Percentiles rank a stretch among this genome's conserved stretches.
These are phyloP conservation scores for Backusella australiensis DNA, from an alignment of 192 early-diverging fungal species.

Conservation along the genomic window DNA sequence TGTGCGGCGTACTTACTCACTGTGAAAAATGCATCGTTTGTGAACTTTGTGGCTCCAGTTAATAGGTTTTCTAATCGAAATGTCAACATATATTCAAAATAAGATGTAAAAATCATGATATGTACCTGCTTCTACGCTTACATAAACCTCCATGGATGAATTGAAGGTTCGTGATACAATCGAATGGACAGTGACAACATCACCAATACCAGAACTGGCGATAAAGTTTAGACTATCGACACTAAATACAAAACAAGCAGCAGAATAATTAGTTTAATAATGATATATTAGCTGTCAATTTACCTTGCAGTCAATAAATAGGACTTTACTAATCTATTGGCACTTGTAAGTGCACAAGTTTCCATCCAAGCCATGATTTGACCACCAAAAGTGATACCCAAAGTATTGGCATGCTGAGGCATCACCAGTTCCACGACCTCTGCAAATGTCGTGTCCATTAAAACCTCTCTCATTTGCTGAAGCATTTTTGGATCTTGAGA, in stretches of 20 bases:
- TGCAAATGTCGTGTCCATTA: conserved; percentile 48
- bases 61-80: conserved; percentile 43
- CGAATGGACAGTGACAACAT: conserved; percentile 52
- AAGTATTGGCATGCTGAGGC: conserved; percentile 70
- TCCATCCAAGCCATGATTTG: conserved; percentile 78
- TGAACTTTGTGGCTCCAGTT: conserved; percentile 54
- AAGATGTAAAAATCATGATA: not conserved
- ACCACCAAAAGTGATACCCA: conserved; percentile 69
- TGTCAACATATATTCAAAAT: not conserved
- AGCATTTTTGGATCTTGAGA: conserved; percentile 26
- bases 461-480: conserved; percentile 19
- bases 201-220: conserved; percentile 49
- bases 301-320: conserved; percentile 61
- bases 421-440: conserved; percentile 67
- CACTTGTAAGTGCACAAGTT: conserved; percentile 56
- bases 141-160: conserved; percentile 57
- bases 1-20: conserved; percentile 35
- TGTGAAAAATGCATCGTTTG: conserved; percentile 60
- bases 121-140: conserved; percentile 49
- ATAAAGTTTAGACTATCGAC: conserved; percentile 60
- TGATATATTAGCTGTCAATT: not conserved
- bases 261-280: not conserved
- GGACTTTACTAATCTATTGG: conserved; percentile 49
- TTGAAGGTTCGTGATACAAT: conserved; percentile 52
- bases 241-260: conserved; percentile 22